Conservation (phyloP, 2,329 filamentous ascomycete genomes). For the Cordyceps militaris region DNA sequence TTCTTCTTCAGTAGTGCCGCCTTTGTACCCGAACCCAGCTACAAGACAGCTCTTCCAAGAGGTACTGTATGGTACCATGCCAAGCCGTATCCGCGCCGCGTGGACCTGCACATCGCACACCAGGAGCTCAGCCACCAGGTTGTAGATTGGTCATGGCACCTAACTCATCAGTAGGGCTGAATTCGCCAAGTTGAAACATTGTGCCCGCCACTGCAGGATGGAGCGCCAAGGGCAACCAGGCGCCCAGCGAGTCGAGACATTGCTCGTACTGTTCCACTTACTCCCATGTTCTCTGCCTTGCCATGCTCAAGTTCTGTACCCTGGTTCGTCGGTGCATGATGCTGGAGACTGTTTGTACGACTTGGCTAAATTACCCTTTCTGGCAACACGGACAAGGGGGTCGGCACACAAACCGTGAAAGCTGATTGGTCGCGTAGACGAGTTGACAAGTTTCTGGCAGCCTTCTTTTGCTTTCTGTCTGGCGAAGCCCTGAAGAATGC, state of each 20-base stretch:
- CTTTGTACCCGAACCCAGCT: too few species aligned
- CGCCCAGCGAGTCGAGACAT: background rate
- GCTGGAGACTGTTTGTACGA: background rate
- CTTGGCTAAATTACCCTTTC: background rate
- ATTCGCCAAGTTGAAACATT: background rate
- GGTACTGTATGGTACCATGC: too few species aligned
- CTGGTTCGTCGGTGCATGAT: too few species aligned
- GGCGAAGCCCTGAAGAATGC: background rate
- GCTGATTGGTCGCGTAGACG: slow-evolving; percentile 5
- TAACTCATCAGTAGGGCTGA: slow-evolving; percentile 4
- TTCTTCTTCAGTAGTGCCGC: too few species aligned
- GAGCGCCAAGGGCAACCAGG: background rate
- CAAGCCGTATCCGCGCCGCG: too few species aligned
- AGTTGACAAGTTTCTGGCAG: background rate
- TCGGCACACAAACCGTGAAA: background rate
- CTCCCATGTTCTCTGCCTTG: background rate
- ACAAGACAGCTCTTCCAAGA: too few species aligned
- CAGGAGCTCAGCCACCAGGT: background rate
- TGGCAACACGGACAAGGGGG: background rate
- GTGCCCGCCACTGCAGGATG: background rate
- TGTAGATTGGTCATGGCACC: background rate
- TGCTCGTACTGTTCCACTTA: background rate
- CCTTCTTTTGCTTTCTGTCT: slow-evolving; percentile 3
- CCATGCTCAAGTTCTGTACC: background rate
- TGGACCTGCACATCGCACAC: too few species aligned